These are phyloP conservation scores for Candida ipomoeae DNA, from an alignment of 805 yeast genomes.

Conservation along the genomic window DNA sequence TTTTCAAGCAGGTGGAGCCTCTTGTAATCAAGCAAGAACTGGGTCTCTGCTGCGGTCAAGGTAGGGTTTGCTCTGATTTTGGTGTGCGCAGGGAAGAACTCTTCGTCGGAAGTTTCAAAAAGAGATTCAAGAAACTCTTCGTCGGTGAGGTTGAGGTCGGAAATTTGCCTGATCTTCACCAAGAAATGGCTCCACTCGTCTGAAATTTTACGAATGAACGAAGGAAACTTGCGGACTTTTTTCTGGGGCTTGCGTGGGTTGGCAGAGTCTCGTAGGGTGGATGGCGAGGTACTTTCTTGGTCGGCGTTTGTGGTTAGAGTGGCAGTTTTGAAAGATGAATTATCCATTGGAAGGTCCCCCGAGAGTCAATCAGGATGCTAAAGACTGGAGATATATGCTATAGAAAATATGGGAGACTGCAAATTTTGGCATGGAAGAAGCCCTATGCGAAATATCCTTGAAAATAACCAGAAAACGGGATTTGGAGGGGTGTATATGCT, in stretches of 20 bases:
- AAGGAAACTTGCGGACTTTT: constrained; percentile 18
- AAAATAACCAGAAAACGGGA: neutral
- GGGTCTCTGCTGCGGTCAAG: constrained; percentile 25
- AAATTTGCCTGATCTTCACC: constrained; percentile 34
- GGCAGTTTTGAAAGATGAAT: constrained; percentile 11
- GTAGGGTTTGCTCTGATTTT: constrained; percentile 16
- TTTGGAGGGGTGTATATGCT: neutral
- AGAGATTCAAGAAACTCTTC: constrained; percentile 50
- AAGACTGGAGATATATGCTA: neutral
- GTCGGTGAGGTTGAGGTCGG: constrained; percentile 47
- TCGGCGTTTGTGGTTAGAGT: constrained; percentile 12
- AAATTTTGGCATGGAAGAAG: neutral
- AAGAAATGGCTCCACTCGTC: constrained; percentile 34
- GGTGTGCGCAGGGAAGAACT: constrained; percentile 24
- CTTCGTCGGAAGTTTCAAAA: constrained; percentile 41
- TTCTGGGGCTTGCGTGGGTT: neutral
- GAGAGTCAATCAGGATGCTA: neutral
- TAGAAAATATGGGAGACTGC: neutral
- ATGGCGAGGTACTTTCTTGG: constrained; percentile 9
- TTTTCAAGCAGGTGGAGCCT: constrained; percentile 30
- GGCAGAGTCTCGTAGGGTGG: constrained; percentile 5
- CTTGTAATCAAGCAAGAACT: constrained; percentile 30
- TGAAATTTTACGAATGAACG: constrained; percentile 36
- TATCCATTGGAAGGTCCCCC: constrained; percentile 11
- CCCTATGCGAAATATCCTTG: neutral